Conservation (phyloP, 805 yeast species). For the Candida boleticola region DNA sequence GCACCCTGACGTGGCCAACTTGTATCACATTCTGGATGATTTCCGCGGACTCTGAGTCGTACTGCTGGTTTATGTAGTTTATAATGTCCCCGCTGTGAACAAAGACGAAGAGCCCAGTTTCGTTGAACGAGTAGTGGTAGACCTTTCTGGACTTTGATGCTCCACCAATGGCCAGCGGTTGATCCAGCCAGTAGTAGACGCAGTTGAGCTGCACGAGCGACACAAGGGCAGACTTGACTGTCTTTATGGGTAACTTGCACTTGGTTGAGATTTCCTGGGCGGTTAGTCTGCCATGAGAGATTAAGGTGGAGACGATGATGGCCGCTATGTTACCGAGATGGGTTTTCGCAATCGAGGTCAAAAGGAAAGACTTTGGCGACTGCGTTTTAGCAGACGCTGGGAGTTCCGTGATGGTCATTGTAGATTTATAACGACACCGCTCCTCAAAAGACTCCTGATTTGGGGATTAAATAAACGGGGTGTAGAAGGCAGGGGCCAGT, state of each 20-base stretch:
- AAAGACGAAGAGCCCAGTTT: slow-evolving; percentile 60
- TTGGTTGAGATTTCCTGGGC: slow-evolving; percentile 50
- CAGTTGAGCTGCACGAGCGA: slow-evolving; percentile 78
- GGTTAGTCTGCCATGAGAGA: slow-evolving; percentile 66
- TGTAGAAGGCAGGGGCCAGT: not conserved
- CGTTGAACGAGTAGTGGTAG: slow-evolving; percentile 60
- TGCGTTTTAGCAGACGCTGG: not conserved
- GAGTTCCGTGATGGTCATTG: not conserved
- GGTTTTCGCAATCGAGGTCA: slow-evolving; percentile 49
- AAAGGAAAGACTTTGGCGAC: slow-evolving; percentile 60
- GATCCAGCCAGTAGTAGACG: slow-evolving; percentile 63
- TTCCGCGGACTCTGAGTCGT: slow-evolving; percentile 49
- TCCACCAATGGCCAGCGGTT: not conserved
- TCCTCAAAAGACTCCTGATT: too few species aligned
- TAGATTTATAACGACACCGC: too few species aligned
- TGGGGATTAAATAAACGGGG: too few species aligned
- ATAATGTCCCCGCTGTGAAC: slow-evolving; percentile 79
- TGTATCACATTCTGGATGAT: slow-evolving; percentile 68
- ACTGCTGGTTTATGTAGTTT: slow-evolving; percentile 44
- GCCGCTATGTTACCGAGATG: slow-evolving; percentile 77
- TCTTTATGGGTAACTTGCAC: slow-evolving; percentile 45
- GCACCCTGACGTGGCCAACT: slow-evolving; percentile 61
- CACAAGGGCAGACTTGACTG: slow-evolving; percentile 66
- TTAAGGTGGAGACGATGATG: slow-evolving; percentile 53
- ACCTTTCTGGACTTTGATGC: slow-evolving; percentile 14